Evolutionary conservation across 2,329 filamentous ascomycete species (phyloP), one percentile per base, ranked within the genome.

Genomic region (Apiospora aurea): DNA sequence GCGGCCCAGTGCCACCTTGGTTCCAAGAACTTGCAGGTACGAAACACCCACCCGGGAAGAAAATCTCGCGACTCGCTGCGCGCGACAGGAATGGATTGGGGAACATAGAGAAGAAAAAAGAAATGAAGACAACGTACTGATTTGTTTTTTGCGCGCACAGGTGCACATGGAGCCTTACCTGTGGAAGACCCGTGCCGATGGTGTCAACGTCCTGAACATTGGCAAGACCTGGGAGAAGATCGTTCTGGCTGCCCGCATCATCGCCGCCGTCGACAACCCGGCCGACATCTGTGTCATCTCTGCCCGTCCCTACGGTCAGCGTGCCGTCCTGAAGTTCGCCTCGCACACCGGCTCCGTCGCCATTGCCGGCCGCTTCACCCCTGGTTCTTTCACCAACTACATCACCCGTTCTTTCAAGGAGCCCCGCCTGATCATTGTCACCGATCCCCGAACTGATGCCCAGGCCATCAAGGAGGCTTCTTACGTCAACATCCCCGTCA

Each of bases 401-500:
- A 99, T 99, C 93, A 99, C 97, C 87, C 96, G 96, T 83, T 98
- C 96, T 78, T 99, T 99, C 95, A 98, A 98, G 93, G 96, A 99
- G 91, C 96, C 96, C 84, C 97, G 97, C 87, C 91, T 99, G 84
- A 98, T 99, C 87, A 92, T 99, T 85, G 96, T 99, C 83, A 99
- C 96, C 88, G 96, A 99, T 87, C 96, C 96, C 82, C 96, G 97
- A 88, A 99, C 97, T 89, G 96, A 99, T 83, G 94, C 96, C 85
- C 96, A 99, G 92, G 96, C 96, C 83, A 99, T 99, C 92, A 98
- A 98, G 93, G 96, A 99, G 91, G 96, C 97, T 85, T 96, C 93
- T 84, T 99, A 99, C 88, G 96, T 99, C 90, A 99, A 99, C 92
- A 98, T 99, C 85, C 96, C 96, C 84, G 96, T 99, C 87, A 98